Evolutionary conservation across 2,329 filamentous ascomycete genomes (phyloP), one percentile per base, ranked within the genome.

Genomic region (Cadophora luteo-olivacea): DNA sequence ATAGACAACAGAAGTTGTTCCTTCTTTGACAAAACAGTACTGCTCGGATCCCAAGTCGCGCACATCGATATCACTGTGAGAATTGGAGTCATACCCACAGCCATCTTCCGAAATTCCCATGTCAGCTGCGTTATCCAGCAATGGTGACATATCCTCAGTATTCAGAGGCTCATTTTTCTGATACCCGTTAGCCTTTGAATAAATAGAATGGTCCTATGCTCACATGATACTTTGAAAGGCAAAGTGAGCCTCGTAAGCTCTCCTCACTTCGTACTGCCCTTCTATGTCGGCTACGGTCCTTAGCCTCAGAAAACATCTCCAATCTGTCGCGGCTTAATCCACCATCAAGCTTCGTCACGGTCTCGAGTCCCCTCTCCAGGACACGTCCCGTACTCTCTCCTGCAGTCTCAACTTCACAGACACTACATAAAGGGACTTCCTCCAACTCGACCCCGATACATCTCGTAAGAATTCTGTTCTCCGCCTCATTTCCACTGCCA

Each of bases 351-450:
- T 69, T 76, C 29, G 84, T 81, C 9, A 85, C 78, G 65, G 80
- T 81, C 48, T 78, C 76, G 70, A 87, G 65, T 0, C 83, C 83
- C 72, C 77, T 82, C 65, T 82, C 77, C 51, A 83, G 70, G 4
- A 83, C 69, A 0, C 72, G 73, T 32, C 76, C 72, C 29, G 77
- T 76, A 5, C 75, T 66, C 61, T 75, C 70, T 6, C 73, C 75
- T 25, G 64, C 71, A 9, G 71, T 72, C 67, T 84, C 83, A 4
- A 81, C 77, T 16, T 79, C 74, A 72, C 85, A 88, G 61, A 80
- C 75, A 29, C 77, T 80, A 77, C 86, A 88, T 12, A 87, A 76
- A 1, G 86, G 86, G 8, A 85, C 77, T 65, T 81, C 77, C 0
- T 77, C 72, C 14, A 87, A 78, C 77, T 88, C 86, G 29, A 74